phyloP scores from a whole-genome alignment of 805 yeast species.

The Starmera dryadoides region DNA sequence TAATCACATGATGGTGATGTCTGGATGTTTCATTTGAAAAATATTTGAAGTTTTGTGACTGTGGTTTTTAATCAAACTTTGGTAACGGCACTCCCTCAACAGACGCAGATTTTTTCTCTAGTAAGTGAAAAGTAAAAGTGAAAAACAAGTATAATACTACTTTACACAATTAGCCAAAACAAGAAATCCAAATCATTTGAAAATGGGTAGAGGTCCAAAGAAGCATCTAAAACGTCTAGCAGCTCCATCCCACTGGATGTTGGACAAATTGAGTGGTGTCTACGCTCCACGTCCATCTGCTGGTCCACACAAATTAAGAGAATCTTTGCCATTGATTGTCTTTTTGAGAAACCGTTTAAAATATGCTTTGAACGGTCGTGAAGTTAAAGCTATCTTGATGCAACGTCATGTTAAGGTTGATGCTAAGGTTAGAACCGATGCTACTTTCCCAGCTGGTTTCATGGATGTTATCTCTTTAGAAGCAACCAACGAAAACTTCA shows the following conservation, averaged over 20 bases:
- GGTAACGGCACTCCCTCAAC: not conserved
- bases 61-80: not conserved
- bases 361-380: conserved; percentile 98
- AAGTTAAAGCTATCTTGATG: conserved; percentile 96
- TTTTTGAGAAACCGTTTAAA: conserved; percentile 98
- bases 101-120: not conserved
- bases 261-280: conserved; percentile 99
- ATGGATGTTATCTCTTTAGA: conserved; percentile 97
- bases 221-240: conserved; percentile 99
- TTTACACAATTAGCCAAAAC: not conserved
- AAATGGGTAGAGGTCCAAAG: conserved; percentile 42
- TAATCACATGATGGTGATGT: too few relatives aligned
- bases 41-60: not conserved
- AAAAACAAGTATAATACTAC: not conserved
- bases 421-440: conserved; percentile 98
- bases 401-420: conserved; percentile 98
- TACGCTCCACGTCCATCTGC: conserved; percentile 99
- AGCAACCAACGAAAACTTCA: conserved; percentile 99
- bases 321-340: conserved; percentile 93
- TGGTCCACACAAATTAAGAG: conserved; percentile 99
- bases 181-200: not conserved
- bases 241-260: conserved; percentile 99
- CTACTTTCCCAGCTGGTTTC: conserved; percentile 99
- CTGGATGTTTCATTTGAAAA: not conserved
- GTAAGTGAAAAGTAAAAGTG: not conserved